These are phyloP conservation scores for Xylaria intraflava DNA, from an alignment of 495 filamentous ascomycete species.

Conservation along the genomic window DNA sequence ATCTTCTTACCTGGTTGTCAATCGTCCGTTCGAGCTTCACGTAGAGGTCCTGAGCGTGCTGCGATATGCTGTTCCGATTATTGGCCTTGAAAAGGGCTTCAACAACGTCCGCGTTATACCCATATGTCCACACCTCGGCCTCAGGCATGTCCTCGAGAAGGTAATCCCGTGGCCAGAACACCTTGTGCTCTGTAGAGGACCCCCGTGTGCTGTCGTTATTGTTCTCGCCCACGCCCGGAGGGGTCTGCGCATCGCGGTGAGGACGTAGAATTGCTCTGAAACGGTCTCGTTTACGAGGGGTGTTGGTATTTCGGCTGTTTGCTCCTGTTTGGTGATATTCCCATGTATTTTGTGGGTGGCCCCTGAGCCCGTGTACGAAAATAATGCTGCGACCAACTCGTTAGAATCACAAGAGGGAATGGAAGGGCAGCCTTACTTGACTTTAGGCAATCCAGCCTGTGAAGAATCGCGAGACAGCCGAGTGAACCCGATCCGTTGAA, in stretches of 20 bases:
- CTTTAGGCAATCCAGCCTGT: too few species aligned
- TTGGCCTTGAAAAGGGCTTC: conserved; percentile 27
- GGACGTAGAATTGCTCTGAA: not conserved
- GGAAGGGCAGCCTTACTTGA: too few species aligned
- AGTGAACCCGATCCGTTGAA: too few species aligned
- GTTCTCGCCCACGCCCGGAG: not conserved
- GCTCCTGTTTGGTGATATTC: not conserved
- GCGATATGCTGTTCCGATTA: conserved; percentile 33
- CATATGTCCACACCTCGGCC: conserved; percentile 37
- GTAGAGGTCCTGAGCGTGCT: conserved; percentile 28
- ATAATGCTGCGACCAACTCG: conserved; percentile 30
- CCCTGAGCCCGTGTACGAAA: conserved; percentile 30
- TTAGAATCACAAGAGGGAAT: too few species aligned
- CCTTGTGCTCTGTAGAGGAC: too few species aligned
- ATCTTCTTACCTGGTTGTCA: conserved; percentile 17
- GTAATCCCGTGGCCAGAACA: conserved; percentile 34
- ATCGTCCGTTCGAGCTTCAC: conserved; percentile 24
- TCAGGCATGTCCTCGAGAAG: conserved; percentile 31
- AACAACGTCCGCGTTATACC: conserved; percentile 38
- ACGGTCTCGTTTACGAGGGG: not conserved
- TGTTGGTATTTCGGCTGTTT: too few species aligned
- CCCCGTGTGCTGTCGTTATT: too few species aligned
- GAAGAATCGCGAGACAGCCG: too few species aligned
- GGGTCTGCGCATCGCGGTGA: not conserved
- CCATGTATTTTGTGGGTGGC: conserved; percentile 31